phyloP scores from a whole-genome alignment of 257 asterid genomes.

The Rauvolfia tetraphylla region DNA sequence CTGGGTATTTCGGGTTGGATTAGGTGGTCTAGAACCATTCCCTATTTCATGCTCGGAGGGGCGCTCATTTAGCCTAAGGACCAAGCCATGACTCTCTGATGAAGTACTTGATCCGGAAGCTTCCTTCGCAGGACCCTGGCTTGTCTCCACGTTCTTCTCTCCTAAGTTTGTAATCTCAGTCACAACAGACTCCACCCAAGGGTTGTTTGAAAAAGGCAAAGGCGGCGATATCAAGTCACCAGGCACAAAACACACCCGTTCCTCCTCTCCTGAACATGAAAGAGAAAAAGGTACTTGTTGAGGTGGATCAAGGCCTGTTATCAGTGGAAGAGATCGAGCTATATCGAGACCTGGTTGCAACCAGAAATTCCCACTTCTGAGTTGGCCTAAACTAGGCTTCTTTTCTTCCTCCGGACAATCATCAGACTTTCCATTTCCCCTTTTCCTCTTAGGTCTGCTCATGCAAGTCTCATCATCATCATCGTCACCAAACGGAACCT shows the following conservation, averaged over 20 bases:
- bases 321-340: conserved; percentile 24
- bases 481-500: conserved; percentile 45
- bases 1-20: conserved; percentile 30
- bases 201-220: conserved; percentile 58
- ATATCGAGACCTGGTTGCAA: conserved; percentile 44
- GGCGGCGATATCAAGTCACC: conserved; percentile 38
- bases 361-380: conserved; percentile 60
- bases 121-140: conserved; percentile 44
- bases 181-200: conserved; percentile 73
- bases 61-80: conserved; percentile 34
- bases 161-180: conserved; percentile 50
- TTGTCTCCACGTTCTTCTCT: conserved; percentile 43
- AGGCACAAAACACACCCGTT: conserved; percentile 47
- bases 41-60: conserved; percentile 42
- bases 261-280: conserved; percentile 65
- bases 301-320: conserved; percentile 29
- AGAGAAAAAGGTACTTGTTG: conserved; percentile 55
- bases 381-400: conserved; percentile 39
- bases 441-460: conserved; percentile 64
- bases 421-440: conserved; percentile 35
- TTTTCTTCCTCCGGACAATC: conserved; percentile 40
- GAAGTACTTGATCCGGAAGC: conserved; percentile 66
- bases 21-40: conserved; percentile 50
- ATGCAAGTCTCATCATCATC: conserved; percentile 53
- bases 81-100: conserved; percentile 51